phyloP scores from a whole-genome alignment of 2,329 filamentous ascomycete species.

The Alternaria arbusti region DNA sequence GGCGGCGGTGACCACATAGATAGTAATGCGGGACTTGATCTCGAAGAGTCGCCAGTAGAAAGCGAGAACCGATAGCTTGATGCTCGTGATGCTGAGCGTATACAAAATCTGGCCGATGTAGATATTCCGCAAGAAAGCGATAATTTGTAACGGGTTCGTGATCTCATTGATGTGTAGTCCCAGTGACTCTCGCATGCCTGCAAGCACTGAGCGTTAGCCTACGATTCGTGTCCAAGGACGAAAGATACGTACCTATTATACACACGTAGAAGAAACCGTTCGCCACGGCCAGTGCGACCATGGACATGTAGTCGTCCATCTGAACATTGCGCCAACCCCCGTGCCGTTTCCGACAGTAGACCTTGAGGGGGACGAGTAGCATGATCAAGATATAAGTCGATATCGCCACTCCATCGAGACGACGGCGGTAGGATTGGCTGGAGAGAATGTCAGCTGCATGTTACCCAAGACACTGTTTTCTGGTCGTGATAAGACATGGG shows the following conservation, averaged over 20 bases:
- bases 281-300: slow-evolving; percentile 21
- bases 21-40: slow-evolving; percentile 18
- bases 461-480: background rate
- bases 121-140: slow-evolving; percentile 23
- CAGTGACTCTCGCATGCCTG: slow-evolving; percentile 23
- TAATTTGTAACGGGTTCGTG: slow-evolving; percentile 8
- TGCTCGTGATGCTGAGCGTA: slow-evolving; percentile 16
- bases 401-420: slow-evolving; percentile 28
- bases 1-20: slow-evolving; percentile 15
- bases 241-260: slow-evolving; percentile 23
- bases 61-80: slow-evolving; percentile 33
- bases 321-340: slow-evolving; percentile 31
- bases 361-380: slow-evolving; percentile 30
- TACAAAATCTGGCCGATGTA: slow-evolving; percentile 30
- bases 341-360: slow-evolving; percentile 26
- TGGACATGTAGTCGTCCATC: slow-evolving; percentile 26
- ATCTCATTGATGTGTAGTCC: slow-evolving; percentile 20
- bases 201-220: background rate
- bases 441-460: background rate
- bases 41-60: slow-evolving; percentile 37
- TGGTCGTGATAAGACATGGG: slow-evolving; percentile 4
- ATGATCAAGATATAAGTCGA: slow-evolving; percentile 31
- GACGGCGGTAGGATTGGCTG: slow-evolving; percentile 17
- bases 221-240: background rate
- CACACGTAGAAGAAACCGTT: slow-evolving; percentile 27